These are phyloP conservation scores for Cutaneotrichosporon cutaneum DNA, from an alignment of 1,284 basidiomycete species.

Conservation along the genomic window DNA sequence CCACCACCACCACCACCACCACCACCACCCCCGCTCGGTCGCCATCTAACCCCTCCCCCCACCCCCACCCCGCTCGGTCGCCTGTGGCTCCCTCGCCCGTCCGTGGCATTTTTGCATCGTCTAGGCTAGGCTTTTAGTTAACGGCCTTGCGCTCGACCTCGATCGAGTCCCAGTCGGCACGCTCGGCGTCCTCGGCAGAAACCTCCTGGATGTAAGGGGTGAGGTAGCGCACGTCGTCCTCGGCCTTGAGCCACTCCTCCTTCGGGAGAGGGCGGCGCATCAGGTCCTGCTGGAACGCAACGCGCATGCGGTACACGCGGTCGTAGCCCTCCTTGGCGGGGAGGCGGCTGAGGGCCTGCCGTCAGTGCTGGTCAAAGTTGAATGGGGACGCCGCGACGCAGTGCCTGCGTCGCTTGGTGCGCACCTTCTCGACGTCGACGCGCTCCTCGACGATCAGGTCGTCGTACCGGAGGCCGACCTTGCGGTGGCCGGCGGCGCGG, in stretches of 20 bases:
- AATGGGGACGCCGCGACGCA: slow-evolving; percentile 21
- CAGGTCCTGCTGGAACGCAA: slow-evolving; percentile 76
- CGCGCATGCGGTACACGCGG: slow-evolving; percentile 84
- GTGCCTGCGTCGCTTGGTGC: no score
- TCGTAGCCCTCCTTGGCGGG: slow-evolving; percentile 80
- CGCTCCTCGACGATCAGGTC: slow-evolving; percentile 91
- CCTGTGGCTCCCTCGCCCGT: neutral
- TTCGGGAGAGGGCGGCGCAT: slow-evolving; percentile 81
- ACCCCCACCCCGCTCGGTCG: no score
- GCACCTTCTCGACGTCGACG: slow-evolving; percentile 77
- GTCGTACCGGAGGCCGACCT: slow-evolving; percentile 89
- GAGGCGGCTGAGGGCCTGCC: slow-evolving; percentile 78
- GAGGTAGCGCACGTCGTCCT: slow-evolving; percentile 88
- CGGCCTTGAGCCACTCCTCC: slow-evolving; percentile 74
- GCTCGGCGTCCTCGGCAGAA: slow-evolving; percentile 73
- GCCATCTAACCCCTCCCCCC: neutral
- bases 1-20: neutral
- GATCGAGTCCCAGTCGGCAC: slow-evolving; percentile 78
- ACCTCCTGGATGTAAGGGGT: slow-evolving; percentile 75
- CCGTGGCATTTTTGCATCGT: neutral
- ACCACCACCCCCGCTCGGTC: neutral
- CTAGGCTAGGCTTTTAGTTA: slow-evolving; percentile 12
- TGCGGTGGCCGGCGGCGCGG: slow-evolving; percentile 76
- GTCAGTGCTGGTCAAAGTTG: no score
- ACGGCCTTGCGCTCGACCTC: slow-evolving; percentile 43